Conservation (phyloP, 805 yeast species). For the Candida ortonii region DNA sequence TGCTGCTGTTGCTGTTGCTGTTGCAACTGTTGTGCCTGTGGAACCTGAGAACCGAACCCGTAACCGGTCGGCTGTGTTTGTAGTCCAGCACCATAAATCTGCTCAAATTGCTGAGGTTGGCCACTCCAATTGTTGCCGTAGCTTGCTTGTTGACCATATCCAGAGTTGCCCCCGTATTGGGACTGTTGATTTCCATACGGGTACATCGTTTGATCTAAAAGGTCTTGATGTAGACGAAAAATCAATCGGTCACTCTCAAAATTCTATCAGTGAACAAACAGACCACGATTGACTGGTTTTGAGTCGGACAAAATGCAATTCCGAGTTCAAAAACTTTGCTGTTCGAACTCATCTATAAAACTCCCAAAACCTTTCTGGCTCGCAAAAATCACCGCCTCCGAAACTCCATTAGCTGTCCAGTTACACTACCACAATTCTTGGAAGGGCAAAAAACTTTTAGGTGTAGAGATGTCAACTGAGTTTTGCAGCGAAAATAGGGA, state of each 20-base stretch:
- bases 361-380: not conserved
- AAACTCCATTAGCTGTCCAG: too few species aligned
- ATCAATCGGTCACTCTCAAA: not conserved
- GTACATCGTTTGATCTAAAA: constrained; percentile 19
- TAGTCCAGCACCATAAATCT: constrained; percentile 15
- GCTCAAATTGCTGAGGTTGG: constrained; percentile 30
- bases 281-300: too few species aligned
- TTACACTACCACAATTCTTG: too few species aligned
- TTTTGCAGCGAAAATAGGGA: too few species aligned
- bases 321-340: too few species aligned
- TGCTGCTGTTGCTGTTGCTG: constrained; percentile 23
- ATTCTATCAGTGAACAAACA: too few species aligned
- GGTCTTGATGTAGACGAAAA: not conserved
- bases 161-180: constrained; percentile 20
- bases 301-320: too few species aligned
- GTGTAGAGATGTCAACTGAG: too few species aligned
- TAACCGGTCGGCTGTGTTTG: constrained; percentile 42
- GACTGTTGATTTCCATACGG: constrained; percentile 27
- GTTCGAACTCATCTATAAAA: not conserved
- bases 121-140: constrained; percentile 23
- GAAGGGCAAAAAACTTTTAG: too few species aligned
- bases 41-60: constrained; percentile 23
- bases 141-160: constrained; percentile 25
- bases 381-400: too few species aligned
- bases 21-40: constrained; percentile 9